Evolutionary conservation across 108 stramenopile species (phyloP), one percentile per base, ranked within the genome.

Genomic region (Aureococcus anophagefferens): DNA sequence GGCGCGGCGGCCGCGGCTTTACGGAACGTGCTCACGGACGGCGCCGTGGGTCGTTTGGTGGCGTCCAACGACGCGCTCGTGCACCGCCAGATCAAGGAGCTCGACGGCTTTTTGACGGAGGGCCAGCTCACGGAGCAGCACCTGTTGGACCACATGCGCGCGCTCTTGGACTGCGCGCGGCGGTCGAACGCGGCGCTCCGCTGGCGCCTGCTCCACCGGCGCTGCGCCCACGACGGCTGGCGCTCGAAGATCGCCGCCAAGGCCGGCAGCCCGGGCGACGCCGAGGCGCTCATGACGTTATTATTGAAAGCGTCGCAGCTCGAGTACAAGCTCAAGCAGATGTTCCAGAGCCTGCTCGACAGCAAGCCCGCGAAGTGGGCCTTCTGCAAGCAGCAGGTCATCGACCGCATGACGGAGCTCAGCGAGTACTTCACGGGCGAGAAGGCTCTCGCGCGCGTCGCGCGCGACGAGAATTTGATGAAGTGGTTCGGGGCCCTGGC

Each of bases 171-270:
- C 63, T 77, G 75, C 68, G 36, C 84, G 65, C 64, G 85, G 14
- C 59, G 74, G 33, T 81, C 78, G 72, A 89, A 89, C 72, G 76
- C 83, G 45, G 79, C 81, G 13, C 72, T 84, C 33, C 72, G 86
- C 28, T 89, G 88, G 88, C 72, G 86, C 11, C 64, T 89, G 46
- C 82, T 89, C n/a, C 88, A 89, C 72, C 86, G 85, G 5, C 66
- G 30, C 71, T 3, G 16, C 34, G 30, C 13, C 28, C 67, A 62
- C 66, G 40, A 62, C 37, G n/a, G 18, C 45, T 28, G 21, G 37
- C 4, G 66, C 5, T 33, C 51, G 5, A 5, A 33, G 5, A 13
- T 9, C 9, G 63, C 72, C 9, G 29, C 29, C 5, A 62, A 65
- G 71, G 66, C 79, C 33, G 77, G 76, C 35, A 44, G 72, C 44